Conservation (phyloP, 345 rosid genomes). For the Syzygium aromaticum region DNA sequence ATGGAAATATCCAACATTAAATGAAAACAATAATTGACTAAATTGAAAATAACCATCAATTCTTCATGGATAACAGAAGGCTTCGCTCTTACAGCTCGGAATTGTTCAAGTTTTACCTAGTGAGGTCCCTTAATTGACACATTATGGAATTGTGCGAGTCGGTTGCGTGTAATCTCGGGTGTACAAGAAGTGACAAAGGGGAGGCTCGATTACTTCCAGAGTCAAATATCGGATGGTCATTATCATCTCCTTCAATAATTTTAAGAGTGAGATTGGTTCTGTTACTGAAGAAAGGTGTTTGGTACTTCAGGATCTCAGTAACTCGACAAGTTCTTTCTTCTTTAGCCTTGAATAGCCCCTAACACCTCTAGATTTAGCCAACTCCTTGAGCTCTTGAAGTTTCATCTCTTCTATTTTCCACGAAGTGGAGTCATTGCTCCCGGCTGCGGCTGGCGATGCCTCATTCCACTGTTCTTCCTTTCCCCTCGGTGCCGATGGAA, state of each 20-base stretch:
- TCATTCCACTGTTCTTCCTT: constrained; percentile 2
- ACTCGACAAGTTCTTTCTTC: constrained; percentile 43
- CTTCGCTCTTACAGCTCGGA: neutral
- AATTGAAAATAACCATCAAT: neutral
- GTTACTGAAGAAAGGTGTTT: neutral
- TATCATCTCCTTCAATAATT: neutral
- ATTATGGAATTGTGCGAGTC: neutral
- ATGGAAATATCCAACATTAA: neutral
- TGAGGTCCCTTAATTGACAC: neutral
- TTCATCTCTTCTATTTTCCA: constrained; percentile 43
- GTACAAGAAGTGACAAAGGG: neutral
- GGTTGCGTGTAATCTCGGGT: neutral
- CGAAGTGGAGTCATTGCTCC: neutral
- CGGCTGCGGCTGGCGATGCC: neutral
- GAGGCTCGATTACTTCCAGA: neutral
- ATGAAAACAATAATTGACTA: neutral
- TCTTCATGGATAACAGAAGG: neutral
- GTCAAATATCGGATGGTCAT: neutral
- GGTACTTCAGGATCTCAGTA: constrained; percentile 14
- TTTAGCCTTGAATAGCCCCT: constrained; percentile 61
- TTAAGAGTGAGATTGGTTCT: neutral
- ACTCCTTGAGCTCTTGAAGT: constrained; percentile 51
- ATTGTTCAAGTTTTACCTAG: neutral
- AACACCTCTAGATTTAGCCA: constrained; percentile 54
- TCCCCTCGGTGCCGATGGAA: constrained; percentile 14